Base-by-base conservation (phyloP, 2,329 filamentous ascomycete species). In the Celoporthe dispersa region DNA sequence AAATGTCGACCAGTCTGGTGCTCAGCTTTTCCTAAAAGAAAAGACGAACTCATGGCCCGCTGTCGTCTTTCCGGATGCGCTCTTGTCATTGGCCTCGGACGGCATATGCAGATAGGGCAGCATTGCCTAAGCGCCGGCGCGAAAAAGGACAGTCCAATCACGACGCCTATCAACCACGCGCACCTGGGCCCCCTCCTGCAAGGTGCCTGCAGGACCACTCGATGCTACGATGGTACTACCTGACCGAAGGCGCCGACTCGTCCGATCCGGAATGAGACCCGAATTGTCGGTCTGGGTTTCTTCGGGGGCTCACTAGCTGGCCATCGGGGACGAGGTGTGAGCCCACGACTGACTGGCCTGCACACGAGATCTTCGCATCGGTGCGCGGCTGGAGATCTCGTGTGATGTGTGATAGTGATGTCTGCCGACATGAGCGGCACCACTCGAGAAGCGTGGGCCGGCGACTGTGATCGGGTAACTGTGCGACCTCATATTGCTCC, bases 331-430 rank as follows among this genome's bases (percentile, higher is more conserved):
- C n/a, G n/a, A 33, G 60, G 55, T 64, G 33, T 7, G 44, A 64
- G 37, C 16, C 64, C 59, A 59, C 67, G 64, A 37, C 9, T 48
- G 41, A 70, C 62, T 70, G 68, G 68, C 62, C n/a, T 35, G 59
- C 35, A 7, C 2, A 28, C 39, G 35, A 37, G 53, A 48, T 60
- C 59, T 44, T 67, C n/a, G 31, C 48, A n/a, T 62, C 62, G 68
- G 68, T 9, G 69, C 44, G 70, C 70, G 65, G 68, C 68, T 71
- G 68, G 68, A 61, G 64, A 59, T n/a, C 19, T 48, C 19, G 44
- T 48, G 44, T 48, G 44, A 16, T 33, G 70, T 71, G 70, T 71
- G 70, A 71, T 71, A 70, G 70, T 71, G 70, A 71, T 62, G 35
- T 65, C 55, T 68, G 68, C 68, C 65, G 70, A 55, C 65, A 70